phyloP scores from a whole-genome alignment of 495 filamentous ascomycete species.

The Talaromyces nanjingensis region DNA sequence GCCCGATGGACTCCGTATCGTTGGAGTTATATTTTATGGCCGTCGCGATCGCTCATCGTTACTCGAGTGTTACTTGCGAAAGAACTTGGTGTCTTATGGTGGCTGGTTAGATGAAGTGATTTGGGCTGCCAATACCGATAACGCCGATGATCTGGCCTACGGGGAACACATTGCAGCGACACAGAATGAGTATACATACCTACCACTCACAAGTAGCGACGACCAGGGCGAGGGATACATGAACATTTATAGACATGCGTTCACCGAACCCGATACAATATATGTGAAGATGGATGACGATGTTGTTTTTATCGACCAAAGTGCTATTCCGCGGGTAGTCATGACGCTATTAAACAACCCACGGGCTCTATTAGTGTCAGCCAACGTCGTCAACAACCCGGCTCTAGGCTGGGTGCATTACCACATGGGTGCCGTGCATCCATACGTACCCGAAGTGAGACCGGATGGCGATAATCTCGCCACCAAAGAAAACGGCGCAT shows the following conservation, averaged over 20 bases:
- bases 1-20: slow-evolving; percentile 10
- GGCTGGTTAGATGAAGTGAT: slow-evolving; percentile 41
- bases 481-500: slow-evolving; percentile 18
- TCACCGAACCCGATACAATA: slow-evolving; percentile 30
- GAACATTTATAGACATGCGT: slow-evolving; percentile 16
- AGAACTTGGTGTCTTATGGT: slow-evolving; percentile 36
- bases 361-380: slow-evolving; percentile 34
- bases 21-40: slow-evolving; percentile 38
- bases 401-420: slow-evolving; percentile 38
- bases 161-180: slow-evolving; percentile 22
- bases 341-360: slow-evolving; percentile 34
- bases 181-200: slow-evolving; percentile 13
- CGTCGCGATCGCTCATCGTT: slow-evolving; percentile 34
- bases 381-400: slow-evolving; percentile 42
- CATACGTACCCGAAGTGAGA: slow-evolving; percentile 34
- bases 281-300: slow-evolving; percentile 49
- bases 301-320: slow-evolving; percentile 42
- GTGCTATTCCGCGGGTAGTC: slow-evolving; percentile 37
- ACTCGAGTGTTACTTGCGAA: slow-evolving; percentile 38
- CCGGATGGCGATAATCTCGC: slow-evolving; percentile 9
- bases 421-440: slow-evolving; percentile 34
- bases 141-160: slow-evolving; percentile 34
- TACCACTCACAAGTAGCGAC: slow-evolving; percentile 11
- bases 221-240: slow-evolving; percentile 17
- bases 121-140: slow-evolving; percentile 37